Evolutionary conservation across 805 yeast genomes (phyloP), one percentile per base, ranked within the genome.

Genomic region (Candida vaughaniae): DNA sequence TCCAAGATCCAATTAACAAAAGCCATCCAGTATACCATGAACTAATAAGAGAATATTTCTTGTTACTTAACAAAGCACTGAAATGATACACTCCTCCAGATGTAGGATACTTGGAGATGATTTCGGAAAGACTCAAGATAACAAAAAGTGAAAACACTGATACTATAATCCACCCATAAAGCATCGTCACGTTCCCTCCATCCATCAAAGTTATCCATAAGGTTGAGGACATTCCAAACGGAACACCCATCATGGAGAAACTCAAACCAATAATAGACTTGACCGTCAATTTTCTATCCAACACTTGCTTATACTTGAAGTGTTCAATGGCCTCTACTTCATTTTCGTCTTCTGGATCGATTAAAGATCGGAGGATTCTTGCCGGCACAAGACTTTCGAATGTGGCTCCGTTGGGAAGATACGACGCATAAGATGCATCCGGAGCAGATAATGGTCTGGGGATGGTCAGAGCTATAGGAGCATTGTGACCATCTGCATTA

Each of bases 11-110:
- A 17, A 85, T 67, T 14, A 84, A 62, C 35, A 83, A 61, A 43
- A 79, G 74, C 85, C 90, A 85, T 0, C 93, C 93, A 0, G 87
- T 82, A 50, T 75, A 78, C 91, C 91, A 85, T 3, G 88, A 78
- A 33, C 80, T 66, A 4, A 77, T 54, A 25, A 72, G 57, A n/a
- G 84, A 72, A 42, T 77, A 75, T 31, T 66, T 66, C 10, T 75
- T 76, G 36, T 73, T 74, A 12, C 88, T 80, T 28, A 85, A 60
- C 41, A 85, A 75, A 6, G 87, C 85, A 47, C 87, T 80, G 58
- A 82, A 83, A 37, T 85, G 90, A 52, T 85, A 86, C 1, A 84
- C 79, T 22, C 84, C 84, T 27, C 84, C 84, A 4, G 87, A 83
- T 16, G 84, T 78, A 0, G 93, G 93, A 46, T 78, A 85, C 48